These are phyloP conservation scores for Apophysomyces elegans DNA, from an alignment of 371 early-diverging fungal genomes.

Conservation along the genomic window DNA sequence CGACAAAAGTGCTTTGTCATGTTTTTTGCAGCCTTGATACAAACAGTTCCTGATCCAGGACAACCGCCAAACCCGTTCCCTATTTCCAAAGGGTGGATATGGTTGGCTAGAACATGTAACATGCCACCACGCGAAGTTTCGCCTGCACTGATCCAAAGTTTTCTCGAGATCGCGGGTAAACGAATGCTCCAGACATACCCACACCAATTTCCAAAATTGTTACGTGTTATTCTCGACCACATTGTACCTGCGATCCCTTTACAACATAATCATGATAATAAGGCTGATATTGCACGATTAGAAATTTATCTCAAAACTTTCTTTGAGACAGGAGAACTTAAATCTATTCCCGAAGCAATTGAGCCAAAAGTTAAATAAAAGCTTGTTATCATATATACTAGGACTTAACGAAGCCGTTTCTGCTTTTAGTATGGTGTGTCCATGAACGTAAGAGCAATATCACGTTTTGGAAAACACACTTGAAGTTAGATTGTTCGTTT, in stretches of 20 bases:
- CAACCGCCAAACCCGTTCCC: conserved; percentile 60
- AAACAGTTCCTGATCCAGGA: conserved; percentile 54
- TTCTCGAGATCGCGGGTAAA: conserved; percentile 62
- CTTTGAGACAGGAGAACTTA: conserved; percentile 1
- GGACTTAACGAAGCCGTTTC: no score
- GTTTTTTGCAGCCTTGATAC: conserved; percentile 79
- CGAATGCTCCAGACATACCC: conserved; percentile 39
- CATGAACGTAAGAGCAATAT: no score
- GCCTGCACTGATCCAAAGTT: conserved; percentile 64
- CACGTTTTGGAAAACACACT: no score
- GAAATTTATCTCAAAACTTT: not conserved
- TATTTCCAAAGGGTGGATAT: conserved; percentile 74
- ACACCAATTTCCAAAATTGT: conserved; percentile 39
- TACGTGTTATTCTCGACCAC: conserved; percentile 26
- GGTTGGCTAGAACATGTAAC: conserved; percentile 82
- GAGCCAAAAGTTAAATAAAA: not conserved
- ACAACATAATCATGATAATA: conserved; percentile 21
- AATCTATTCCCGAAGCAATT: not conserved
- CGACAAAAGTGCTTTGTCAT: conserved; percentile 77
- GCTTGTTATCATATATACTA: no score
- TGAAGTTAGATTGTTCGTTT: no score
- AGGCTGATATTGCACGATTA: conserved; percentile 7
- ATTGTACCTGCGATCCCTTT: conserved; percentile 24
- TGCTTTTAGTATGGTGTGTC: no score
- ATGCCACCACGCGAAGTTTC: conserved; percentile 76